Percentiles rank a stretch among this genome's conserved stretches.
phyloP scores from a whole-genome alignment of 768 basidiomycete species.

The Tricholoma furcatifolium region DNA sequence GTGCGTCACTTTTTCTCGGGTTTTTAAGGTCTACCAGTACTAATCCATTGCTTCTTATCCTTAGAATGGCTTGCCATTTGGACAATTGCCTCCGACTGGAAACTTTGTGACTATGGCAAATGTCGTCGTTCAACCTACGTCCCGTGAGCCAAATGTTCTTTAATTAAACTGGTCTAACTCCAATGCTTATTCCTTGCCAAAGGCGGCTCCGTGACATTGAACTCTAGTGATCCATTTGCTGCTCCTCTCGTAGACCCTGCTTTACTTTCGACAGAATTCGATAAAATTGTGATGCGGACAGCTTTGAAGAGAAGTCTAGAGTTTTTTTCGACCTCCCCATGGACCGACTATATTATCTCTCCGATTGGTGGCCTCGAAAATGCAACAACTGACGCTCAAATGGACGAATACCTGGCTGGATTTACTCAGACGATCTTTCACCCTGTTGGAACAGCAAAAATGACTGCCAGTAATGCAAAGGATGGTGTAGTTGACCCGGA shows the following conservation, averaged over 20 bases:
- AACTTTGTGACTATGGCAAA: conserved; percentile 6
- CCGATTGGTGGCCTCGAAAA: neutral
- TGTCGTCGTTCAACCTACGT: conserved; percentile 6
- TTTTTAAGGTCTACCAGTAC: neutral
- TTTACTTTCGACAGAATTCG: neutral
- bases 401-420: neutral
- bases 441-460: conserved; percentile 28
- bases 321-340: neutral
- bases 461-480: conserved; percentile 22
- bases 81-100: conserved; percentile 2
- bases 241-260: neutral
- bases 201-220: conserved; percentile 2
- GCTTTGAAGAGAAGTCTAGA: conserved; percentile 1
- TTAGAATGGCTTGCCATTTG: neutral
- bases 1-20: conserved; percentile 3
- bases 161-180: no score
- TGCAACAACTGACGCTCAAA: neutral
- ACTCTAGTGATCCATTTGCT: conserved; percentile 2
- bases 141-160: neutral
- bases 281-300: neutral
- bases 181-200: no score
- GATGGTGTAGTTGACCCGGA: conserved; percentile 33
- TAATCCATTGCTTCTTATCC: neutral
- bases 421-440: conserved; percentile 11
- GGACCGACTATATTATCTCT: conserved; percentile 2